Conservation (phyloP, 2,329 filamentous ascomycete species). For the Arachnopeziza araneosa region DNA sequence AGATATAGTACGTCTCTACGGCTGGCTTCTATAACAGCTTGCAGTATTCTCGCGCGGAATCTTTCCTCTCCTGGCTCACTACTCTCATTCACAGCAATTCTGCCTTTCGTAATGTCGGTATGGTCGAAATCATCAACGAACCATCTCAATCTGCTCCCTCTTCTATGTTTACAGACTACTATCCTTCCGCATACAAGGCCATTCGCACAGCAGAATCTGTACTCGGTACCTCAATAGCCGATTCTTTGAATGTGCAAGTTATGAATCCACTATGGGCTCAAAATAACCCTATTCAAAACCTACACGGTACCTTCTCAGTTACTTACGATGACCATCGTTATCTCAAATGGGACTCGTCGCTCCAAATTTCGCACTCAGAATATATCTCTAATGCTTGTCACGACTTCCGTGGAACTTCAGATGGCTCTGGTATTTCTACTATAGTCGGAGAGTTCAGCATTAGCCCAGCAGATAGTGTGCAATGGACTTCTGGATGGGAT, state of each 20-base stretch:
- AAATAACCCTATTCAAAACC: constrained; percentile 44
- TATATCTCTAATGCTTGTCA: constrained; percentile 49
- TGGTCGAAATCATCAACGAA: constrained; percentile 55
- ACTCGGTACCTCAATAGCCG: constrained; percentile 36
- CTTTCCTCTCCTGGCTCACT: constrained; percentile 52
- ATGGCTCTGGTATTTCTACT: constrained; percentile 34
- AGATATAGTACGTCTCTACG: constrained; percentile 28
- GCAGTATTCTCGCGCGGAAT: constrained; percentile 49
- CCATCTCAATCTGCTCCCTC: constrained; percentile 37
- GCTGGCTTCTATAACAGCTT: constrained; percentile 51
- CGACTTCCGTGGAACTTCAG: constrained; percentile 35
- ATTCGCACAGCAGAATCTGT: constrained; percentile 45
- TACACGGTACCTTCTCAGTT: constrained; percentile 23
- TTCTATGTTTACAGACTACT: constrained; percentile 36
- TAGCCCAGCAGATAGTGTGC: constrained; percentile 42
- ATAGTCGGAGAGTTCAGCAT: constrained; percentile 57
- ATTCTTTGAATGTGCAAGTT: constrained; percentile 48
- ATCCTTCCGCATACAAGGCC: constrained; percentile 41
- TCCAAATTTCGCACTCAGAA: constrained; percentile 39
- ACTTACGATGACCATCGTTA: constrained; percentile 47
- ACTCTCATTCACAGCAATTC: constrained; percentile 40
- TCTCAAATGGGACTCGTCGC: constrained; percentile 45
- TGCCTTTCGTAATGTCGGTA: constrained; percentile 51
- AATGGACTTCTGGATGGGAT: constrained; percentile 41
- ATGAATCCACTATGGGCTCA: constrained; percentile 51